Evolutionary conservation across 2,329 filamentous ascomycete genomes (phyloP), one percentile per base, ranked within the genome.

Genomic region (Fusarium redolens): DNA sequence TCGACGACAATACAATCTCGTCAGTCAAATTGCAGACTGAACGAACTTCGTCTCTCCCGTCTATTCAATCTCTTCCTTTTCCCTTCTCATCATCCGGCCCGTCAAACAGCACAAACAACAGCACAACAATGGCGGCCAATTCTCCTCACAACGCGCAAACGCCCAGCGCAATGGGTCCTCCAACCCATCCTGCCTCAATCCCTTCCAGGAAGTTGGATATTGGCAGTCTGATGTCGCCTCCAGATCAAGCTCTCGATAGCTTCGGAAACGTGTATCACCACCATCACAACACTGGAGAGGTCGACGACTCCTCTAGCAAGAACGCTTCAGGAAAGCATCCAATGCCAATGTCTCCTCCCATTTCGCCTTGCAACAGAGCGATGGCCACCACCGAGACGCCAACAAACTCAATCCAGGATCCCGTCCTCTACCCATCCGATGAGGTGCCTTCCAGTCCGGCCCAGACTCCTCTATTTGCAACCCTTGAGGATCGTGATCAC

Each of bases 221-320:
- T 72, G 86, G 79, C 82, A 90, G 83, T 68, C 82, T 91, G 65
- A 90, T 91, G 86, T 91, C 90, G 28, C 90, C 90, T 37, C 89
- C 89, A 28, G 89, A 91, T 41, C 83, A 83, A n/a, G 78, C 84
- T 38, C 85, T 84, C 54, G 89, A 91, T 71, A 88, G 80, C 74
- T 91, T 90, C 78, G 80, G 75, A 51, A 81, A 83, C 15, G 47
- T n/a, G 5, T 57, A 68, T 50, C 52, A 61, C 18, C 65, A 61
- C n/a, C 59, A 72, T 25, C 62, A 61, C 50, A 62, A 73, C 28
- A 52, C 61, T 43, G 71, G 66, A 77, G 58, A 78, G 45, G 61
- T 60, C 64, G 33, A 71, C 65, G 25, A 68, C 51, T 52, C 55
- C 30, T 65, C 64, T 47, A 20, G 22, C 31, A 51, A 66, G 76